A percentile compares a stretch with the other conserved stretches of the same genome.
phyloP scores from a whole-genome alignment of 495 filamentous ascomycete species.

The Trichoderma gamsii region DNA sequence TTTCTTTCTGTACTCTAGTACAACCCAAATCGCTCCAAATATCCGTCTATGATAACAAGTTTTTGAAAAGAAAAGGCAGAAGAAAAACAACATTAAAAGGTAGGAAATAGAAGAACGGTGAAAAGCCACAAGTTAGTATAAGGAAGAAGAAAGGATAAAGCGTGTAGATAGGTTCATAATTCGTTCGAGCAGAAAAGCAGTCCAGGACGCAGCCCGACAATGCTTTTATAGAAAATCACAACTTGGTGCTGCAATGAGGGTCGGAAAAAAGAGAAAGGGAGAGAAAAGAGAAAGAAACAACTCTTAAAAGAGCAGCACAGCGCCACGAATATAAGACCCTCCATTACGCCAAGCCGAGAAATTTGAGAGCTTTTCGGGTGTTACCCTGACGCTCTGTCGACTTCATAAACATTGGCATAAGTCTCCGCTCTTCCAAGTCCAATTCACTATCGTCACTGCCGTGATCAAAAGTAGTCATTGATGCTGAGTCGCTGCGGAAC shows the following conservation, averaged over 20 bases:
- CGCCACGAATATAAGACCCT: not conserved
- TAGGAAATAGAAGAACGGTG: not conserved
- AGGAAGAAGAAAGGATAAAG: not conserved
- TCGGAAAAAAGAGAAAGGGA: not conserved
- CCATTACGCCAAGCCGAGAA: constrained; percentile 28
- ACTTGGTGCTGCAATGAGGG: not conserved
- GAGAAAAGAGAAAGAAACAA: not conserved
- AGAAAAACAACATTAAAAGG: not conserved
- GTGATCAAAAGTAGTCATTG: constrained; percentile 19
- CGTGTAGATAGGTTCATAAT: not conserved
- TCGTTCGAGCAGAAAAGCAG: not conserved
- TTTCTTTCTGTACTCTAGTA: not conserved
- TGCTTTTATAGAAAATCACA: not conserved
- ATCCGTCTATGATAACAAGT: not conserved
- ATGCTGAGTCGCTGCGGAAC: constrained; percentile 6
- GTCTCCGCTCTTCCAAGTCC: constrained; percentile 29
- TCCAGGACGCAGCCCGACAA: not conserved
- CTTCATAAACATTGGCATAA: constrained; percentile 30
- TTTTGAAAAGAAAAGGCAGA: not conserved
- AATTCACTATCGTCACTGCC: constrained; percentile 25
- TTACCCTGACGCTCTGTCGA: constrained; percentile 23
- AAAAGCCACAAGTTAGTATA: not conserved
- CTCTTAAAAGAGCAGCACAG: not conserved
- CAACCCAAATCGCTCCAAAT: not conserved
- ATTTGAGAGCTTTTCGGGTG: constrained; percentile 33